Conservation (phyloP, 2,329 filamentous ascomycete species). For the Cordyceps farinosa region DNA sequence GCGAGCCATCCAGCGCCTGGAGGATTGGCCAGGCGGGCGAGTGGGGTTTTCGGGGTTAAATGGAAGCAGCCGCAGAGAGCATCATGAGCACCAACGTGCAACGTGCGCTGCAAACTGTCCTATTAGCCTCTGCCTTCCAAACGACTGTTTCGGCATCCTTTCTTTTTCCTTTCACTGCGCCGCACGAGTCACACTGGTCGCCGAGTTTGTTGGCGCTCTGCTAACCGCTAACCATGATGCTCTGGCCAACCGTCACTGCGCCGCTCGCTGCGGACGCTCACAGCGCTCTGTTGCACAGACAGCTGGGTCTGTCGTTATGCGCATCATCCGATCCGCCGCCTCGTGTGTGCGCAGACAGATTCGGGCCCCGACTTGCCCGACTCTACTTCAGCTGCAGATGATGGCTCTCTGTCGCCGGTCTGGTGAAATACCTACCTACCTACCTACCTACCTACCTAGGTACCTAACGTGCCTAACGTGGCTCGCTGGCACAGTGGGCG, state of each 20-base stretch:
- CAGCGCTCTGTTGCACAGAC: not conserved
- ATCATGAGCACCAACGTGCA: too few relatives aligned
- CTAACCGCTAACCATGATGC: too few relatives aligned
- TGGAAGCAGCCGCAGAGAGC: too few relatives aligned
- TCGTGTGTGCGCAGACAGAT: not conserved
- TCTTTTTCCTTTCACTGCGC: too few relatives aligned
- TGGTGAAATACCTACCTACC: too few relatives aligned
- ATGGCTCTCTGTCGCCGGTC: not conserved
- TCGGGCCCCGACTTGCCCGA: not conserved
- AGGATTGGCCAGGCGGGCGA: not conserved
- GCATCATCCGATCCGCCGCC: not conserved
- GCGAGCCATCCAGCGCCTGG: not conserved
- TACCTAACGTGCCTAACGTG: too few relatives aligned
- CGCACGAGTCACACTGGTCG: not conserved
- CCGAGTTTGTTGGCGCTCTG: too few relatives aligned
- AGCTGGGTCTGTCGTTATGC: not conserved
- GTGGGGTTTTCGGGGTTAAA: not conserved
- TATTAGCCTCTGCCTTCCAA: not conserved
- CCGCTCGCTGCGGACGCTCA: too few relatives aligned
- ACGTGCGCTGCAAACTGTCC: not conserved
- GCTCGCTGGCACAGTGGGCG: too few relatives aligned
- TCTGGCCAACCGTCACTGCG: too few relatives aligned
- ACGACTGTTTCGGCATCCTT: too few relatives aligned
- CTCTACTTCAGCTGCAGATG: not conserved
- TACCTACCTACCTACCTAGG: too few relatives aligned